Evolutionary conservation across 1,284 basidiomycete species (phyloP).

Genomic region (Amanita bisporigera): DNA sequence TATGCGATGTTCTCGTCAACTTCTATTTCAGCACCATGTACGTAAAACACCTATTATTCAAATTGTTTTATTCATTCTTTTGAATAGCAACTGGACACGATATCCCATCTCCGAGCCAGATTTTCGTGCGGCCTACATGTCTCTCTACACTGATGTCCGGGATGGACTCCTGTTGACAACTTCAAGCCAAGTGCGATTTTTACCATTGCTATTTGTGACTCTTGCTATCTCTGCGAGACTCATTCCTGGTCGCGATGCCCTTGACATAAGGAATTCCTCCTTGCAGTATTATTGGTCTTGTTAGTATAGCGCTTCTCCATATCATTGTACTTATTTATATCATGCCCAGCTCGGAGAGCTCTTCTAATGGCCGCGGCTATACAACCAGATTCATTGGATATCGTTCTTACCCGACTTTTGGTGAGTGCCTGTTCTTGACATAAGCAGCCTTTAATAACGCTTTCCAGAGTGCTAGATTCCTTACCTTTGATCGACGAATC

Average conservation of each 20-base stretch:
- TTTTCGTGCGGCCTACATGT: constrained; percentile 82
- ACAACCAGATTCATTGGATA: constrained; percentile 87
- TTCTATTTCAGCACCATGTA: constrained; percentile 80
- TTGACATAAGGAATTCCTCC: constrained; percentile 76
- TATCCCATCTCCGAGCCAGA: constrained; percentile 91
- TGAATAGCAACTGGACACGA: constrained; percentile 86
- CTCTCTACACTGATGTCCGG: constrained; percentile 76
- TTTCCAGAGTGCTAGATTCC: constrained; percentile 83
- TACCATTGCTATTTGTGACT: constrained; percentile 91
- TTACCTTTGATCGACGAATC: constrained; percentile 87
- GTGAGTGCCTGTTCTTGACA: constrained; percentile 51
- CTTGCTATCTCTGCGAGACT: constrained; percentile 89
- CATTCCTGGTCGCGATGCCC: constrained; percentile 84
- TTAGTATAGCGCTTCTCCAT: constrained; percentile 50
- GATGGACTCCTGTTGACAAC: constrained; percentile 64
- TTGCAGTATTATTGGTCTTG: constrained; percentile 94
- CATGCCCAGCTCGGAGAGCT: constrained; percentile 72
- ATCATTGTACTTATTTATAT: constrained; percentile 19
- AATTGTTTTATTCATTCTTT: constrained; percentile 9
- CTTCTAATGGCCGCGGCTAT: constrained; percentile 89
- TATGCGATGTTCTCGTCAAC: constrained; percentile 76
- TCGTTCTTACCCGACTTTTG: constrained; percentile 86
- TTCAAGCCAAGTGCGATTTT: constrained; percentile 84
- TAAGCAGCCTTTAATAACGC: constrained; percentile 14
- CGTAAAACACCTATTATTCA: constrained; percentile 34